These are phyloP conservation scores for Acanthochlamys bracteata DNA, from an alignment of 106 monocot genomes.

Conservation along the genomic window DNA sequence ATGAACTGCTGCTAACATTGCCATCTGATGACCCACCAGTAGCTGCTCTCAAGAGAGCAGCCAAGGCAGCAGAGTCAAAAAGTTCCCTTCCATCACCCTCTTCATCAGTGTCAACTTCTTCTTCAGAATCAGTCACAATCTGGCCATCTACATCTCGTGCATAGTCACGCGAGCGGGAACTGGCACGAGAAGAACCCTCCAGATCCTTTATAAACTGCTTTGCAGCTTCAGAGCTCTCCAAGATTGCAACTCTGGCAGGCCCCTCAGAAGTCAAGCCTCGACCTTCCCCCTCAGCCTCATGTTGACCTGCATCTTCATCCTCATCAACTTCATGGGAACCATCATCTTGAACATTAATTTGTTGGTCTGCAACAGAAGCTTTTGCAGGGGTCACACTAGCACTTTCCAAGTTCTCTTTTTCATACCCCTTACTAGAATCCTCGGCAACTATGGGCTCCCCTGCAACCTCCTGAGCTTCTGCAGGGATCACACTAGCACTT, in stretches of 20 bases:
- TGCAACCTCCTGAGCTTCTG: not conserved
- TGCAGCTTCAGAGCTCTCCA: conserved; percentile 42
- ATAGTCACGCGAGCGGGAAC: conserved; percentile 16
- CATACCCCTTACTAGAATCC: conserved; percentile 8
- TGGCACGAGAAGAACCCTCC: conserved; percentile 26
- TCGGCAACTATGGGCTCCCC: conserved; percentile 2
- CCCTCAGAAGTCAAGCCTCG: conserved; percentile 18
- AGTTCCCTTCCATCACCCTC: conserved; percentile 44
- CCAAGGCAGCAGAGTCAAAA: conserved; percentile 67
- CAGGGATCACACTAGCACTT: not conserved
- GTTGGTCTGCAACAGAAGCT: conserved; percentile 2
- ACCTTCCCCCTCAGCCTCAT: conserved; percentile 30
- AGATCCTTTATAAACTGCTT: conserved; percentile 52
- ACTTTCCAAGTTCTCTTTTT: not conserved
- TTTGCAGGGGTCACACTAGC: not conserved
- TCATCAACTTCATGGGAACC: conserved; percentile 16
- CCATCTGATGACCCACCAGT: conserved; percentile 50
- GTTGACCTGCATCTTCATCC: conserved; percentile 11
- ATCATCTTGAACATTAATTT: conserved; percentile 12
- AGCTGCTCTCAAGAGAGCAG: conserved; percentile 78
- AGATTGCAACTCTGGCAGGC: conserved; percentile 46
- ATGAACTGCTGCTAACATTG: conserved; percentile 26
- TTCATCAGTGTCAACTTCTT: conserved; percentile 51
- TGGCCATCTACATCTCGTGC: conserved; percentile 35
- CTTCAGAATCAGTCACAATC: conserved; percentile 41